phyloP scores from a whole-genome alignment of 1,139 yeast genomes.

The Zhuliangozyma blackwelliae region DNA sequence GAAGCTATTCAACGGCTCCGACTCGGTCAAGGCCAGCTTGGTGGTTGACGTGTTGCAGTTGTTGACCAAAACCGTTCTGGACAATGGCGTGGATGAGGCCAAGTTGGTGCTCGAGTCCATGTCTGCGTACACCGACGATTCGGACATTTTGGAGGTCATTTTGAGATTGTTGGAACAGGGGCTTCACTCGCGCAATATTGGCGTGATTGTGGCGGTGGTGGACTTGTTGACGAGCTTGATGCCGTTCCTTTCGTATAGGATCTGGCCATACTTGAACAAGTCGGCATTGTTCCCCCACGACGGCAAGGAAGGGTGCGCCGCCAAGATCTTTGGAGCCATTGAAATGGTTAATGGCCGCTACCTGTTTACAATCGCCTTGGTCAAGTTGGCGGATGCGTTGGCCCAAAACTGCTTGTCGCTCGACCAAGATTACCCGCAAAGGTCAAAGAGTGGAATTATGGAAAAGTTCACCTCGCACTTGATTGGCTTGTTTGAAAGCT shows the following conservation, averaged over 20 bases:
- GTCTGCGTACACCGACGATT: slow-evolving; percentile 58
- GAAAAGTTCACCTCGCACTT: slow-evolving; percentile 54
- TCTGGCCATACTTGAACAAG: slow-evolving; percentile 74
- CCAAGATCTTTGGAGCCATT: slow-evolving; percentile 62
- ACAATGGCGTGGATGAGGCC: slow-evolving; percentile 38
- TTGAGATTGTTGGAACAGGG: slow-evolving; percentile 67
- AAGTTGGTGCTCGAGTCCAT: slow-evolving; percentile 48
- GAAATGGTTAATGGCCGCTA: slow-evolving; percentile 71
- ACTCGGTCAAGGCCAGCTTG: slow-evolving; percentile 31
- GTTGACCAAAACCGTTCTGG: slow-evolving; percentile 44
- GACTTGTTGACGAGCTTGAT: slow-evolving; percentile 49
- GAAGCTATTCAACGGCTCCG: slow-evolving; percentile 30
- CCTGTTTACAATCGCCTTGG: slow-evolving; percentile 56
- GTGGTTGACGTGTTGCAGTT: slow-evolving; percentile 50
- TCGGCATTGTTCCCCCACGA: slow-evolving; percentile 62
- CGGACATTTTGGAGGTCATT: slow-evolving; percentile 66
- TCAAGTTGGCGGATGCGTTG: slow-evolving; percentile 52
- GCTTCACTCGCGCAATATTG: slow-evolving; percentile 50
- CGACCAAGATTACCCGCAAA: slow-evolving; percentile 34
- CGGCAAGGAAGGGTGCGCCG: slow-evolving; percentile 67
- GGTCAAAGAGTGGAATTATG: slow-evolving; percentile 51
- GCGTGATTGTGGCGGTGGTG: slow-evolving; percentile 44
- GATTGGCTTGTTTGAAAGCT: slow-evolving; percentile 69
- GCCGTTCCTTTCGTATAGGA: slow-evolving; percentile 54
- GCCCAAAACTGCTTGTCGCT: slow-evolving; percentile 49